Evolutionary conservation across 2,329 filamentous ascomycete genomes (phyloP).

Genomic region (Drechslerella coelobrocha): DNA sequence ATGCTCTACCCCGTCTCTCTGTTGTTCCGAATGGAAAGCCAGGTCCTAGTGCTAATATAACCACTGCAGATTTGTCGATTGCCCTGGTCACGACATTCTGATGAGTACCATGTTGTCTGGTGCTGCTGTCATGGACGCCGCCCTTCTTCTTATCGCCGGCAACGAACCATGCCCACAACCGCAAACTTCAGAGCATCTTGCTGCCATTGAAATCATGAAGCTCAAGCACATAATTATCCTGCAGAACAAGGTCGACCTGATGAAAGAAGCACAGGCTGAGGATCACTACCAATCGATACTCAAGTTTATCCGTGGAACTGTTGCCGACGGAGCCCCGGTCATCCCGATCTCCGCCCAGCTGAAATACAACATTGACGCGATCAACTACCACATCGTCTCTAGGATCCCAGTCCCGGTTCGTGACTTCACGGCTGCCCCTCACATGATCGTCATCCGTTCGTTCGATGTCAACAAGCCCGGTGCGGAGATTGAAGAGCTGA

Average conservation of each 20-base stretch:
- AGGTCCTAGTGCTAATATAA: background rate
- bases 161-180: conserved; percentile 99
- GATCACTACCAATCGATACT: conserved; percentile 96
- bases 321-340: conserved; percentile 91
- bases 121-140: conserved; percentile 98
- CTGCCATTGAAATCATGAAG: conserved; percentile 99
- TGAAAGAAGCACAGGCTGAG: conserved; percentile 92
- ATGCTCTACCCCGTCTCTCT: conserved; percentile 59
- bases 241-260: conserved; percentile 99
- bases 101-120: conserved; percentile 99
- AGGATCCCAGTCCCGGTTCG: conserved; percentile 90
- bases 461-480: conserved; percentile 99
- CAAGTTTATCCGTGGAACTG: conserved; percentile 97
- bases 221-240: conserved; percentile 99
- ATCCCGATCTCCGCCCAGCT: conserved; percentile 97
- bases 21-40: conserved; percentile 1
- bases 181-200: conserved; percentile 97
- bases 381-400: conserved; percentile 94
- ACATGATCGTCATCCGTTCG: conserved; percentile 99
- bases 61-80: conserved; percentile 82
- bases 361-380: conserved; percentile 99
- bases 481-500: conserved; percentile 96
- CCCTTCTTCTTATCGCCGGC: conserved; percentile 91
- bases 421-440: conserved; percentile 89
- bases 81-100: conserved; percentile 99